Evolutionary conservation across 192 early-diverging fungal genomes (phyloP).

Genomic region (Umbelopsis ramanniana): DNA sequence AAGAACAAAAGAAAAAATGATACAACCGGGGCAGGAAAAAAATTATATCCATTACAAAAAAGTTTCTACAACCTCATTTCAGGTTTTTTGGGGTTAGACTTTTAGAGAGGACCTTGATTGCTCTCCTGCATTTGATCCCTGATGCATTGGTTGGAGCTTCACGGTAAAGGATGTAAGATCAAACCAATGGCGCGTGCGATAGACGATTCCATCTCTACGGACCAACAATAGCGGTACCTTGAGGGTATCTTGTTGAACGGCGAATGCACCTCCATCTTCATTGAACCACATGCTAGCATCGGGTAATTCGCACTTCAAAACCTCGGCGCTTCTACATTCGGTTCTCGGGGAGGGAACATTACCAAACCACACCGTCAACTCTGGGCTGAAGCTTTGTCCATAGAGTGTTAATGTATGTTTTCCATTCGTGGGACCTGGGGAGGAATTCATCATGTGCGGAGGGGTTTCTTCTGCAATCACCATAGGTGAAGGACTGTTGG

Average conservation of each 20-base stretch:
- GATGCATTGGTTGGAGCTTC: constrained; percentile 11
- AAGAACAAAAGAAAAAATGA: not conserved
- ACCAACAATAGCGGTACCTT: constrained; percentile 23
- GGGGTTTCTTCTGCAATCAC: too few species aligned
- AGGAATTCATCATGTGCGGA: not conserved
- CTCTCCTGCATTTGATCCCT: constrained; percentile 21
- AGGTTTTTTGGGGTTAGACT: constrained; percentile 20
- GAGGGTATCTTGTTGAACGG: not conserved
- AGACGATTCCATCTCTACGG: constrained; percentile 27
- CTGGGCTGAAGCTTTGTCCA: constrained; percentile 68
- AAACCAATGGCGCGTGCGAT: constrained; percentile 23
- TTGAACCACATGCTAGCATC: constrained; percentile 7
- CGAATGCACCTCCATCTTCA: constrained; percentile 10
- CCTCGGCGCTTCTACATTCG: constrained; percentile 19
- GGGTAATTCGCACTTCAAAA: not conserved
- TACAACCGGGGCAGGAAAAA: not conserved
- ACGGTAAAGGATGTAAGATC: constrained; percentile 17
- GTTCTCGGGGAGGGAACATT: constrained; percentile 27
- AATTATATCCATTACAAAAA: not conserved
- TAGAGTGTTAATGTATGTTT: constrained; percentile 54
- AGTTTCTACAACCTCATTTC: constrained; percentile 17
- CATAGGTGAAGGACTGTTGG: not conserved
- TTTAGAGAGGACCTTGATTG: constrained; percentile 17
- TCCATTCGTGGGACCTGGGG: not conserved
- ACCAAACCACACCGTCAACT: constrained; percentile 68